Evolutionary conservation across 257 asterid genomes (phyloP).

Genomic region (Salvia miltiorrhiza): DNA sequence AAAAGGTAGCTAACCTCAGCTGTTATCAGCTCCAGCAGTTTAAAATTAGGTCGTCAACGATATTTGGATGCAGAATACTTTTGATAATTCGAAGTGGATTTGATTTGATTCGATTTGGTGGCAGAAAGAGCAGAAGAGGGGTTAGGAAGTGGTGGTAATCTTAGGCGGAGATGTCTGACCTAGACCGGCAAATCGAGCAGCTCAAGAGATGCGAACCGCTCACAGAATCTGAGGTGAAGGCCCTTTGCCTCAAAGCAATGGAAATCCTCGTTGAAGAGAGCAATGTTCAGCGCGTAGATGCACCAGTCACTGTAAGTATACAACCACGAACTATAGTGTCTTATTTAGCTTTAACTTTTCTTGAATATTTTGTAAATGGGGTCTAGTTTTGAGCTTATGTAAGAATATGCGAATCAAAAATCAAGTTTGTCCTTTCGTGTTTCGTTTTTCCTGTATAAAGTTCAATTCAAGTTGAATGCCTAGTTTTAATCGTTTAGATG

Average conservation of each 20-base stretch:
- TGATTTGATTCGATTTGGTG: not conserved
- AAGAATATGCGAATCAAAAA: no score
- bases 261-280: conserved; percentile 96
- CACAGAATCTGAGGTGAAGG: conserved; percentile 81
- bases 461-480: not conserved
- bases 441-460: not conserved
- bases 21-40: not conserved
- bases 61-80: not conserved
- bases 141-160: conserved; percentile 4
- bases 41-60: not conserved
- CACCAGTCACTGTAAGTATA: conserved; percentile 77
- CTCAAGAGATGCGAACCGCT: conserved; percentile 89
- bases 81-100: not conserved
- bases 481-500: not conserved
- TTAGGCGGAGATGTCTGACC: conserved; percentile 67
- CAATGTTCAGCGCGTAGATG: conserved; percentile 94
- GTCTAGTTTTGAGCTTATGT: not conserved
- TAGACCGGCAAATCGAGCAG: conserved; percentile 91
- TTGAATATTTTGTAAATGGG: not conserved
- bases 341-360: not conserved
- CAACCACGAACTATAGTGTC: not conserved
- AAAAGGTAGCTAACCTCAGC: conserved; percentile 10
- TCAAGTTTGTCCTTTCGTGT: not conserved
- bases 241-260: conserved; percentile 85
- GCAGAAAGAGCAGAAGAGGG: not conserved